A percentile compares a stretch with the other conserved stretches of the same genome.
phyloP scores from a whole-genome alignment of 805 yeast genomes.

The Naumovozyma dairenensis region DNA sequence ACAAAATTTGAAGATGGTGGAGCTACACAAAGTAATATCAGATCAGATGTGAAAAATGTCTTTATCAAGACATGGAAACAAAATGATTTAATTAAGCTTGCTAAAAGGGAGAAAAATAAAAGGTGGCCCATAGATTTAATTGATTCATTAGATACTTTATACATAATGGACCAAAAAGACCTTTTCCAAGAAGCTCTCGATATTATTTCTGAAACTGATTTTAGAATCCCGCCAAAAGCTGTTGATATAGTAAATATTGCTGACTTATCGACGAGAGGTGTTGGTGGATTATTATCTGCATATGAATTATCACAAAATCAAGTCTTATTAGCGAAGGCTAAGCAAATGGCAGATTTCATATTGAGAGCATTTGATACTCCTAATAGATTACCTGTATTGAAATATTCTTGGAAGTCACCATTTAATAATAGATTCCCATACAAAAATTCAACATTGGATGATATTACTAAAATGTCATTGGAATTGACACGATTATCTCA shows the following conservation, averaged over 20 bases:
- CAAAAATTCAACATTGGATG: conserved; percentile 32
- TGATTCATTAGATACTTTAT: conserved; percentile 44
- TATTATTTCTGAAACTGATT: conserved; percentile 31
- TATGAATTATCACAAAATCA: conserved; percentile 38
- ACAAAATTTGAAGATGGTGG: conserved; percentile 24
- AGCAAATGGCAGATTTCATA: conserved; percentile 38
- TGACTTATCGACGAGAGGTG: conserved; percentile 31
- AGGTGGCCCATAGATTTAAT: conserved; percentile 41
- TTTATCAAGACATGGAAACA: conserved; percentile 36
- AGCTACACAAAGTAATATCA: conserved; percentile 17
- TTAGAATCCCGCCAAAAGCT: conserved; percentile 32
- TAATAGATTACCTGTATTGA: conserved; percentile 41
- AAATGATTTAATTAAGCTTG: conserved; percentile 5
- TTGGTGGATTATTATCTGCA: conserved; percentile 46
- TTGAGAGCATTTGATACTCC: conserved; percentile 52
- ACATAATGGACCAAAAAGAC: conserved; percentile 34
- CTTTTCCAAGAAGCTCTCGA: conserved; percentile 33
- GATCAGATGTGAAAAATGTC: conserved; percentile 28
- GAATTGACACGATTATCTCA: conserved; percentile 47
- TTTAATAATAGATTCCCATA: conserved; percentile 32
- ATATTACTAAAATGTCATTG: conserved; percentile 39
- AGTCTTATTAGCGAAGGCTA: conserved; percentile 31
- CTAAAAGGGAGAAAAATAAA: conserved; percentile 1
- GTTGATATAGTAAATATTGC: conserved; percentile 44
- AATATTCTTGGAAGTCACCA: conserved; percentile 34